Conservation (phyloP, 257 asterid species). For the Ilex asprella region DNA sequence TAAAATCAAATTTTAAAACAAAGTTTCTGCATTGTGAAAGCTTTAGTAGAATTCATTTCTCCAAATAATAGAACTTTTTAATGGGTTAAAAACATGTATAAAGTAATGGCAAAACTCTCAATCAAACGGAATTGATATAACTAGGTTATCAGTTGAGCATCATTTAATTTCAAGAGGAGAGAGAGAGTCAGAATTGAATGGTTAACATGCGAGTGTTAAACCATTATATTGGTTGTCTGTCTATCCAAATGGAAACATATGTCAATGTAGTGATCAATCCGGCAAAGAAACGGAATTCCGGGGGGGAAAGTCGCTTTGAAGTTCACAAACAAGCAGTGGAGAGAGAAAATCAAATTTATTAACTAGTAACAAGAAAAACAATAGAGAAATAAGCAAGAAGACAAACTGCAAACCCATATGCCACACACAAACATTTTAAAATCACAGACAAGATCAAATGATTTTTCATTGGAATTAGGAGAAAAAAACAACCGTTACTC, state of each 20-base stretch:
- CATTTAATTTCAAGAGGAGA: too few species aligned
- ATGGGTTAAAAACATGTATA: too few species aligned
- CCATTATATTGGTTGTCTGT: constrained; percentile 4
- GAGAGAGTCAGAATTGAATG: not conserved
- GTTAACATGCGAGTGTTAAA: constrained; percentile 3
- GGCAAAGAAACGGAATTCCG: constrained; percentile 32
- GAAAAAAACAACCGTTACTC: constrained; percentile 15
- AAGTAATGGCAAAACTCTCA: too few species aligned
- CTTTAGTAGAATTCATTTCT: too few species aligned
- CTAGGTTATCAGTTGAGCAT: too few species aligned
- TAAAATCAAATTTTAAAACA: too few species aligned
- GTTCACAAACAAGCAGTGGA: constrained; percentile 24
- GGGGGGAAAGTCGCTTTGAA: constrained; percentile 32
- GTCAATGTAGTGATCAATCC: constrained; percentile 7
- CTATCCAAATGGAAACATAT: not conserved
- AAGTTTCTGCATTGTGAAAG: too few species aligned
- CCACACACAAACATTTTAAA: not conserved
- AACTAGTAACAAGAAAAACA: not conserved
- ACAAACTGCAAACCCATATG: constrained; percentile 11
- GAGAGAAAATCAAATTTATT: constrained; percentile 6
- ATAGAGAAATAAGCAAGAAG: constrained; percentile 19
- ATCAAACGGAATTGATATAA: too few species aligned
- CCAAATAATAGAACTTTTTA: too few species aligned
- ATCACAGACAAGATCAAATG: constrained; percentile 33
- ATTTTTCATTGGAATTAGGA: constrained; percentile 33